Conservation (phyloP, 345 rosid species). For the Psidium guajava region DNA sequence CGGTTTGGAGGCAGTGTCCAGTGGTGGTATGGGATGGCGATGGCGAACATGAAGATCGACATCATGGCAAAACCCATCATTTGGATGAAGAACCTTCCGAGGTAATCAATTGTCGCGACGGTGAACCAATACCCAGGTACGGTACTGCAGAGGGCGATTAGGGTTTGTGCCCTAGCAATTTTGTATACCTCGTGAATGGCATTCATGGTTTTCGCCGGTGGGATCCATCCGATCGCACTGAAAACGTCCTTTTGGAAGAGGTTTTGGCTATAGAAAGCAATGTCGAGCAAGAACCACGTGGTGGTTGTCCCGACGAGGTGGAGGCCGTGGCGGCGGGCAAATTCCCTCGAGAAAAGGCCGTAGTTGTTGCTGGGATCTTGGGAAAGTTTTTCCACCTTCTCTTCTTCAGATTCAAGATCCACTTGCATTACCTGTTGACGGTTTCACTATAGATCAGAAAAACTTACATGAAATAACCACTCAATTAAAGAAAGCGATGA, state of each 20-base stretch:
- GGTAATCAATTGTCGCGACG: constrained; percentile 1
- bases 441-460: neutral
- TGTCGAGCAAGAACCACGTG: constrained; percentile 40
- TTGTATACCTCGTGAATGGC: neutral
- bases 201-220: neutral
- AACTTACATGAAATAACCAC: neutral
- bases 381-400: neutral
- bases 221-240: constrained; percentile 1
- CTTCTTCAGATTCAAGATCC: constrained; percentile 3
- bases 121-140: constrained; percentile 12
- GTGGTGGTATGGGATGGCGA: constrained; percentile 2
- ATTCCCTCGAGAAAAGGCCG: constrained; percentile 14
- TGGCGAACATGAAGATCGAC: constrained; percentile 7
- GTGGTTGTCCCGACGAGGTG: constrained; percentile 31
- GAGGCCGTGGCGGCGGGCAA: constrained; percentile 25
- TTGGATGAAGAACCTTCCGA: constrained; percentile 7
- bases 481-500: neutral
- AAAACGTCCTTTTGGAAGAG: constrained; percentile 35
- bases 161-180: constrained; percentile 4
- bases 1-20: neutral
- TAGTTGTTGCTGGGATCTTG: neutral
- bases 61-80: constrained; percentile 9
- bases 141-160: constrained; percentile 6
- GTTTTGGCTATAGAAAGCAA: constrained; percentile 14
- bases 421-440: constrained; percentile 1